A percentile compares a stretch with the other conserved stretches of the same genome.
phyloP scores from a whole-genome alignment of 176 grass and related monocot species.

The Musa troglodytarum region DNA sequence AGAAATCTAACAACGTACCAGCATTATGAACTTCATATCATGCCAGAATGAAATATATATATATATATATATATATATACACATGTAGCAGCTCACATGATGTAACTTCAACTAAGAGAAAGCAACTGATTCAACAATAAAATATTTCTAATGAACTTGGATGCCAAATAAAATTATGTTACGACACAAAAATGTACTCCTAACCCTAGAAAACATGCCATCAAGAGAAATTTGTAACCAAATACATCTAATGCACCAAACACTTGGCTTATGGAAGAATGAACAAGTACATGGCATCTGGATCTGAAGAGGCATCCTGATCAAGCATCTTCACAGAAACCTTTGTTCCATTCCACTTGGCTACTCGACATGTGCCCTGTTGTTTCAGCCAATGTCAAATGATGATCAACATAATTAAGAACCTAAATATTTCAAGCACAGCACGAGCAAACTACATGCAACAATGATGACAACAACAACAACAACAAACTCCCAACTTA shows the following conservation, averaged over 20 bases:
- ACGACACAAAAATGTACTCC: neutral
- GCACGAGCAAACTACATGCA: no score
- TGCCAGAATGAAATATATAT: neutral
- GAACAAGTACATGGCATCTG: slow-evolving; percentile 74
- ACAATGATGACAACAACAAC: no score
- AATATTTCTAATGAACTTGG: neutral
- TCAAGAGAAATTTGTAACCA: neutral
- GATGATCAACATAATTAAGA: slow-evolving; percentile 5
- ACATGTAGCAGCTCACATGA: neutral
- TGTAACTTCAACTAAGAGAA: neutral
- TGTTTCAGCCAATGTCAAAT: slow-evolving; percentile 19
- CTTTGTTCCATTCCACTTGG: slow-evolving; percentile 94
- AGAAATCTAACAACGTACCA: no score
- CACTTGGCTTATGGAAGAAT: slow-evolving; percentile 13
- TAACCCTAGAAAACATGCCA: neutral
- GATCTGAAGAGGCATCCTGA: slow-evolving; percentile 68
- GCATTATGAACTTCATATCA: neutral
- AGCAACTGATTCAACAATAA: neutral
- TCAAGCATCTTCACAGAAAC: slow-evolving; percentile 88
- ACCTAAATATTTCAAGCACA: neutral
- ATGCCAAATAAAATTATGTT: neutral
- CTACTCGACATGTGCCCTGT: slow-evolving; percentile 56
- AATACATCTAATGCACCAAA: neutral
- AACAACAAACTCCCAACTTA: no score
- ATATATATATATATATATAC: no score